Percentiles rank a stretch among this genome's conserved stretches.
Conservation (phyloP, 2,329 filamentous ascomycete genomes). For the Didymella pinodella region DNA sequence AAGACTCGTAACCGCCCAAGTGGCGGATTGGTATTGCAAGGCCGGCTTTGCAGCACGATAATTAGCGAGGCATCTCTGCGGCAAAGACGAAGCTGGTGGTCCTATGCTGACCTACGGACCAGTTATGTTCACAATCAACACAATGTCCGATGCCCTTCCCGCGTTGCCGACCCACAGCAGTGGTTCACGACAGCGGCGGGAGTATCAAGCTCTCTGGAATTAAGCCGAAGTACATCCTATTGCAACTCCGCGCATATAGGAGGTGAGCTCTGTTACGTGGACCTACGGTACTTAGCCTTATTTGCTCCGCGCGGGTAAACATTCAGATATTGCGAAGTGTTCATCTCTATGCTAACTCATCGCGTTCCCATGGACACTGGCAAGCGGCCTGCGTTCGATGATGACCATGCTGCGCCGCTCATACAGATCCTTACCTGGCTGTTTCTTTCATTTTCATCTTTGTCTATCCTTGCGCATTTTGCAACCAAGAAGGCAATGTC, state of each 20-base stretch:
- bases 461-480: not conserved
- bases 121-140: not conserved
- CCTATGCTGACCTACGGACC: not conserved
- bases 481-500: not conserved
- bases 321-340: not conserved
- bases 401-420: not conserved
- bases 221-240: not conserved
- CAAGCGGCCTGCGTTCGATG: not conserved
- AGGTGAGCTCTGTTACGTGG: not conserved
- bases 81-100: not conserved
- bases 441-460: not conserved
- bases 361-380: not conserved
- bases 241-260: not conserved
- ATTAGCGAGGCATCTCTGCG: not conserved
- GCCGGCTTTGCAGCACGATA: too few relatives aligned
- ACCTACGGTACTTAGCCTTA: not conserved
- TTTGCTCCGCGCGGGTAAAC: not conserved
- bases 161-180: not conserved
- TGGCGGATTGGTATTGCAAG: too few relatives aligned
- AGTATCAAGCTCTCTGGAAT: not conserved
- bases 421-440: not conserved
- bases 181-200: not conserved
- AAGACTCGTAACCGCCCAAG: too few relatives aligned
- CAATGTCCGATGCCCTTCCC: not conserved
- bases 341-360: not conserved